Conservation (phyloP, 345 rosid genomes). For the Citrus glauca region DNA sequence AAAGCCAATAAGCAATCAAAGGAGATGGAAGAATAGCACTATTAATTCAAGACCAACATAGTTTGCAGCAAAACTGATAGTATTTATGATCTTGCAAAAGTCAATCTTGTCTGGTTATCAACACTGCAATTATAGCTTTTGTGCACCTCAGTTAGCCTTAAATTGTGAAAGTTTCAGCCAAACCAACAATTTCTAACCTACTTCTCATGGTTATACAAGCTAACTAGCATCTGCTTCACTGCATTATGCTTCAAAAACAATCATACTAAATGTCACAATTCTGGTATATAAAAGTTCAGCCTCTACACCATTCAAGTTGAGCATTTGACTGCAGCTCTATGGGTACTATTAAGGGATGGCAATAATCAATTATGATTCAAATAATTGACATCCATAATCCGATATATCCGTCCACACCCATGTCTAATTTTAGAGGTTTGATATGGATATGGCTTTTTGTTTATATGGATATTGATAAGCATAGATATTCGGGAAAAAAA, state of each 20-base stretch:
- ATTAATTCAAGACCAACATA: not conserved
- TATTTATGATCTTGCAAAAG: not conserved
- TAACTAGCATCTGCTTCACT: not conserved
- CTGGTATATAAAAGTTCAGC: not conserved
- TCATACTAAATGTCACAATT: not conserved
- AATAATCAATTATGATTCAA: no score
- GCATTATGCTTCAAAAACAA: not conserved
- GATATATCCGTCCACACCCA: no score
- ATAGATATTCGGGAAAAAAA: no score
- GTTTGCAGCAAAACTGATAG: not conserved
- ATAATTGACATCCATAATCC: no score
- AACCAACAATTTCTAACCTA: not conserved
- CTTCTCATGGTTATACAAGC: no score
- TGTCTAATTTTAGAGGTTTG: no score
- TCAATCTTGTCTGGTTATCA: not conserved
- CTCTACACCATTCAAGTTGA: not conserved
- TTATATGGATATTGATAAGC: no score
- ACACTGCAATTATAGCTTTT: not conserved
- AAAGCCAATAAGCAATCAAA: not conserved
- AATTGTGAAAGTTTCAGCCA: not conserved
- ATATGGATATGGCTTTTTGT: no score
- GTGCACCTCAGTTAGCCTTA: not conserved
- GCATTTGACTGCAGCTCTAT: not conserved
- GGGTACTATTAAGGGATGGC: not conserved
- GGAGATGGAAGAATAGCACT: not conserved